Evolutionary conservation across 345 rosid species (phyloP).

Genomic region (Turritis glabra): DNA sequence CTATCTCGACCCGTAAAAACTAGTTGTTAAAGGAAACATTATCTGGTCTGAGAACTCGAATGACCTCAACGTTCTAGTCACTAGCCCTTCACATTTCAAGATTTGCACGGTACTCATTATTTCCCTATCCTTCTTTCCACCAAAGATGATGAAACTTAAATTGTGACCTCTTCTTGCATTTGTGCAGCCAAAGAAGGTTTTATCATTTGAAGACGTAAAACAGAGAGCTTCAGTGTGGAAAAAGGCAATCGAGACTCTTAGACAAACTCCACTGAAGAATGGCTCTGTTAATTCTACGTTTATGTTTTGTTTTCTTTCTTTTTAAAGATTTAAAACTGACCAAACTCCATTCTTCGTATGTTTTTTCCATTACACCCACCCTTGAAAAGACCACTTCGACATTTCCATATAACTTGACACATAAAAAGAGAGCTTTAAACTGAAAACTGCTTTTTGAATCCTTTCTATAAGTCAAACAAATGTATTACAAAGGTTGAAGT

Average conservation of each 20-base stretch:
- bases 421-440: not conserved
- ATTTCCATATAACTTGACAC: conserved; percentile 2
- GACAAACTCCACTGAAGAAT: conserved; percentile 18
- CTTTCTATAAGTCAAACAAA: not conserved
- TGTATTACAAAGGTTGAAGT: conserved; percentile 27
- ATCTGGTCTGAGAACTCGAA: conserved; percentile 88
- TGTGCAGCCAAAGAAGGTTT: conserved; percentile 91
- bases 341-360: conserved; percentile 22
- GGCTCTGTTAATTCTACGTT: not conserved
- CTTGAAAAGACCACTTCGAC: conserved; percentile 1
- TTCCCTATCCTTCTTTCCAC: not conserved
- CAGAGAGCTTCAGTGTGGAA: conserved; percentile 95
- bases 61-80: conserved; percentile 73
- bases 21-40: conserved; percentile 69
- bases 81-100: conserved; percentile 78
- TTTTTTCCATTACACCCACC: conserved; percentile 11
- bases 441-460: conserved; percentile 15
- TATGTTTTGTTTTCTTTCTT: not conserved
- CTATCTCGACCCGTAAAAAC: conserved; percentile 78
- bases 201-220: conserved; percentile 88
- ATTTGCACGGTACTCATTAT: conserved; percentile 64
- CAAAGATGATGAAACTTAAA: not conserved
- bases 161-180: conserved; percentile 4
- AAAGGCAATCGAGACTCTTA: conserved; percentile 88
- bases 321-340: too few species aligned